Evolutionary conservation across 2,329 filamentous ascomycete genomes (phyloP), one percentile per base, ranked within the genome.

Genomic region (Fusarium xyrophilum): DNA sequence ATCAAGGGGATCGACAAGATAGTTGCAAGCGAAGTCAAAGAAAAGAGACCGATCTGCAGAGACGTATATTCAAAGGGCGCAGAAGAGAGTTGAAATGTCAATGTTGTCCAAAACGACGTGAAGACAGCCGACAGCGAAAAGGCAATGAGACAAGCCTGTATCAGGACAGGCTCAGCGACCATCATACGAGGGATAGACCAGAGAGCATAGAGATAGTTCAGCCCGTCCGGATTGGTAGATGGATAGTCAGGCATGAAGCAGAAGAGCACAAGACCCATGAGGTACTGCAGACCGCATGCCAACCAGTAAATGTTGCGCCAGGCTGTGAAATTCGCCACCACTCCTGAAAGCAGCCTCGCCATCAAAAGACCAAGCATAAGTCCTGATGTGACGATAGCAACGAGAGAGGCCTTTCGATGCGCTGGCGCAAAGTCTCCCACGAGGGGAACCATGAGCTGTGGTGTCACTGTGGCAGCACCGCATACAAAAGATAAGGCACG

Each of bases 231-330:
- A 74, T 93, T 94, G 7, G 91, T 91, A 3, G 86, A 85, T 0
- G 92, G 93, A 69, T 96, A 96, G 76, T 94, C 91, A 0, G 92
- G 92, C 89, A 96, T 90, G 77, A 89, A 92, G 44, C 88, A 75
- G 81, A 87, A 94, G 9, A 95, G 84, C 1, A 89, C 78, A 10
- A 81, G 68, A 58, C 90, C 85, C 65, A 95, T 89, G 12, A 87
- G 74, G 71, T 87, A 89, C 77, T 96, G 92, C 1, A 92, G 80
- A 1, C 84, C 91, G 8, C 94, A 85, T 0, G 90, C 86, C 63
- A 94, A 82, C 91, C 91, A 95, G 81, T 93, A 96, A 11, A 95
- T 88, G 61, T 86, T 87, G 27, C 92, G 84, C 93, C 93, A 96
- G 66, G 85, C 83, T 0, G 88, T 89, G 74, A 87, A 93, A 71